Base-by-base conservation (phyloP, 768 basidiomycete species). In the Termitomyces titanicus region DNA sequence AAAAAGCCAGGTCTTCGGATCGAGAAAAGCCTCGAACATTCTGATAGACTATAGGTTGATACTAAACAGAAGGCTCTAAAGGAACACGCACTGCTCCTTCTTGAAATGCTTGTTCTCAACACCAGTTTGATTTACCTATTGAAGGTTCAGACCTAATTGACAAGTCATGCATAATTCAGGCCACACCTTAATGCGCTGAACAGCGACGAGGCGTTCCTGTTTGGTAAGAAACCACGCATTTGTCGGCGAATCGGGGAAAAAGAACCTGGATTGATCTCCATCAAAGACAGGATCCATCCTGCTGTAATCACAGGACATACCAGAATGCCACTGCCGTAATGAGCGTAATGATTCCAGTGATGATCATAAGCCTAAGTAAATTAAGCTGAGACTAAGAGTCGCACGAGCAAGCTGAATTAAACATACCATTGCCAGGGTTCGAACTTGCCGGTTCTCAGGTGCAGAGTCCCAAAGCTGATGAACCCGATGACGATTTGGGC, bases 41-140 rank as follows among this genome's bases (percentile, higher is more conserved):
- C 86, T 88, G 62, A 38, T 15, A 15, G 47, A 9, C 29, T 9
- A 29, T 29, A 9, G 29, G 9, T 29, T 29, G 3, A 22, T 39
- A 3, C n/a, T 27, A 29, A 12, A n/a, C 6, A 31, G 15, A n/a
- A 47, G 40, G 24, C n/a, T 15, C 27, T n/a, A 25, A 20, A 27
- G 38, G 7, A 22, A 37, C 13, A 76, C 86, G 59, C 53, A 89
- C 88, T 92, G 89, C 39, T 88, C 85, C 50, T 75, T 81, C 71
- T 91, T 92, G 71, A 88, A 92, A 48, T 77, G 77, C 62, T 91
- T 91, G 64, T 89, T 91, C 70, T 90, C 89, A 13, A 89, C 80
- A 27, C 89, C 89, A 0, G 86, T 87, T 80, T 91, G 49, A 54
- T 65, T 65, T n/a, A 57, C 57, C 62, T 63, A 22, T 11, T 1